Evolutionary conservation across 2,329 filamentous ascomycete species (phyloP), one percentile per base, ranked within the genome.

Genomic region (Waltergamsia citrina): DNA sequence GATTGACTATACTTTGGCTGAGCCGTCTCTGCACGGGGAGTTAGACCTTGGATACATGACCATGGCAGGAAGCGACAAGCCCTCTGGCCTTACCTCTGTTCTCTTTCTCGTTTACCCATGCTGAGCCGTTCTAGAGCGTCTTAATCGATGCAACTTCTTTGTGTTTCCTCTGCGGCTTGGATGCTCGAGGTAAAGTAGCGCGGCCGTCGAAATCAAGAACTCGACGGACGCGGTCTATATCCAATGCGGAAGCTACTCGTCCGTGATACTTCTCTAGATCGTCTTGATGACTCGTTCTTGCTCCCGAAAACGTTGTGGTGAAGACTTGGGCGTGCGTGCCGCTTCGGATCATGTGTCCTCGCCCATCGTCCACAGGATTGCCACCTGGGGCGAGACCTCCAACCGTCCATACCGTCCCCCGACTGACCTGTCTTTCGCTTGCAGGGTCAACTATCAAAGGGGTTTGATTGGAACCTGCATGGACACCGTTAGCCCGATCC

Each of bases 161-260:
- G n/a, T 11, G 15, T 17, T 6, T 14, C 18, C n/a, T 32, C 21
- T 11, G n/a, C 11, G 16, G 49, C 20, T 33, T 25, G 24, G 11
- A n/a, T 14, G 22, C 17, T 5, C 28, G 33, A 8, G 30, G 28
- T 18, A 32, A 29, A 11, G 33, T 33, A n/a, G 28, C 15, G 4
- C 25, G 28, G 3, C 27, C 41, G 21, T 55, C 55, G 42, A 75
- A 78, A 26, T 70, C 68, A 20, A 94, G 64, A 11, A 94, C 63
- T 40, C 75, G 74, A 18, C 71, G 66, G 20, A 73, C 65, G 29
- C 75, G 77, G 50, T 94, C 78, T 39, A 96, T 69, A n/a, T 84
- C 73, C 33, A 96, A 66, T 3, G 92, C 92, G 12, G 80, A 63
- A 7, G 88, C 87, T 36, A 98, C 60, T 19, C 86, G 76, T 26